These are phyloP conservation scores for Hansenula sp. DNA, from an alignment of 1,139 yeast species.

Conservation along the genomic window DNA sequence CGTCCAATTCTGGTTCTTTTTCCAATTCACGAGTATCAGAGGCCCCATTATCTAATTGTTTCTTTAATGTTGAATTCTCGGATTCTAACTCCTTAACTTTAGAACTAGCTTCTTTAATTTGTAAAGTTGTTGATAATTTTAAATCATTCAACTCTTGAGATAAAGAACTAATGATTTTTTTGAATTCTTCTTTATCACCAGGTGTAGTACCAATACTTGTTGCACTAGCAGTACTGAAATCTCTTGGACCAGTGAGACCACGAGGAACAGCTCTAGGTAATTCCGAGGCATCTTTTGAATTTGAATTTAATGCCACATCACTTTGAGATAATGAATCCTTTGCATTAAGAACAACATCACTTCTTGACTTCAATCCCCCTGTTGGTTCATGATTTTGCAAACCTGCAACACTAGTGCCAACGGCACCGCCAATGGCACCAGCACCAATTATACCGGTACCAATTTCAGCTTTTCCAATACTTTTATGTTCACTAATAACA, in stretches of 20 bases:
- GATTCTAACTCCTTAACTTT: constrained; percentile 44
- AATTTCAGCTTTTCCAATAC: constrained; percentile 7
- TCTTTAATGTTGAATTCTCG: constrained; percentile 34
- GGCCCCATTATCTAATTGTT: constrained; percentile 6
- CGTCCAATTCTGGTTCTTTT: constrained; percentile 10
- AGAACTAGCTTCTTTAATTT: constrained; percentile 51
- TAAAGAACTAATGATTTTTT: constrained; percentile 32
- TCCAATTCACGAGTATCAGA: background rate
- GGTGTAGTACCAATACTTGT: background rate
- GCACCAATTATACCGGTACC: constrained; percentile 10
- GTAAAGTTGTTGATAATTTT: constrained; percentile 42
- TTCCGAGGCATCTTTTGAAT: background rate
- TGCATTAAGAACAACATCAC: background rate
- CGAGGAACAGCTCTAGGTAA: background rate
- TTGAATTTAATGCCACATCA: background rate
- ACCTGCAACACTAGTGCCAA: constrained; percentile 14
- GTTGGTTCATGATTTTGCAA: background rate
- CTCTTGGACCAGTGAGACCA: background rate
- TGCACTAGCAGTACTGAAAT: background rate
- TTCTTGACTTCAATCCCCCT: background rate
- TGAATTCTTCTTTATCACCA: constrained; percentile 20
- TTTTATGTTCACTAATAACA: background rate
- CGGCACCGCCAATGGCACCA: constrained; percentile 14
- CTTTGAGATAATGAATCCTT: background rate
- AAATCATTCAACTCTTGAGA: constrained; percentile 44